These are phyloP conservation scores for Aspergillus uvarum DNA, from an alignment of 2,329 filamentous ascomycete species.

Conservation along the genomic window DNA sequence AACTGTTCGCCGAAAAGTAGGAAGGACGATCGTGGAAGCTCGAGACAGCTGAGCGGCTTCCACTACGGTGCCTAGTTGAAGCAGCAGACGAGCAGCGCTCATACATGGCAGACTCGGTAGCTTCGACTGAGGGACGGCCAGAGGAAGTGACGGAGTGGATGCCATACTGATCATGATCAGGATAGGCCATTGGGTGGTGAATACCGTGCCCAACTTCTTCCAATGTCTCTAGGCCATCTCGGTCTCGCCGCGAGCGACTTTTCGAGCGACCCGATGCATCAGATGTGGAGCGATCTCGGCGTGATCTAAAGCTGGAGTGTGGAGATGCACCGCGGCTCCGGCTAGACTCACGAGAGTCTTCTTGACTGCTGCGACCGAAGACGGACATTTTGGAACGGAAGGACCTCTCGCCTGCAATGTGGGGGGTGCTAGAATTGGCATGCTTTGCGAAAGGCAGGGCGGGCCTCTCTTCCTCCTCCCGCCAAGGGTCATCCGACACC, in stretches of 20 bases:
- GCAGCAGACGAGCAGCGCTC: constrained; percentile 42
- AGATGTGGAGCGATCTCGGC: constrained; percentile 56
- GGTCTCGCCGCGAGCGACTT: constrained; percentile 54
- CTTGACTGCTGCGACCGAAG: constrained; percentile 33
- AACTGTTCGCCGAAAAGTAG: constrained; percentile 27
- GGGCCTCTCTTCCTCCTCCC: constrained; percentile 38
- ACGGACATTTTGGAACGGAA: constrained; percentile 30
- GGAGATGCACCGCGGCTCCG: constrained; percentile 39
- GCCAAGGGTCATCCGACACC: constrained; percentile 35
- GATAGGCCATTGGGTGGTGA: constrained; percentile 27
- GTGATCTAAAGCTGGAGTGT: constrained; percentile 40
- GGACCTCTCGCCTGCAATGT: constrained; percentile 31
- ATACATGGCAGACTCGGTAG: constrained; percentile 25
- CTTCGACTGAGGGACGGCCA: constrained; percentile 40
- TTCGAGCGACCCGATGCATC: constrained; percentile 55
- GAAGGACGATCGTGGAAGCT: constrained; percentile 38
- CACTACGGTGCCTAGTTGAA: constrained; percentile 41
- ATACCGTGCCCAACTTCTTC: constrained; percentile 43
- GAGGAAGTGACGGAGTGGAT: constrained; percentile 33
- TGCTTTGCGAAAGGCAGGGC: constrained; percentile 33
- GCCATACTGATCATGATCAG: constrained; percentile 27
- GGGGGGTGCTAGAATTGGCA: constrained; percentile 41
- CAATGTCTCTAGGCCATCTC: constrained; percentile 56
- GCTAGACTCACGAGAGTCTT: constrained; percentile 37
- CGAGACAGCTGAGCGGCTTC: constrained; percentile 37